A percentile compares a stretch with the other conserved stretches of the same genome.
These are phyloP conservation scores for Kwoniella dendrophila DNA, from an alignment of 768 basidiomycete genomes.

Conservation along the genomic window DNA sequence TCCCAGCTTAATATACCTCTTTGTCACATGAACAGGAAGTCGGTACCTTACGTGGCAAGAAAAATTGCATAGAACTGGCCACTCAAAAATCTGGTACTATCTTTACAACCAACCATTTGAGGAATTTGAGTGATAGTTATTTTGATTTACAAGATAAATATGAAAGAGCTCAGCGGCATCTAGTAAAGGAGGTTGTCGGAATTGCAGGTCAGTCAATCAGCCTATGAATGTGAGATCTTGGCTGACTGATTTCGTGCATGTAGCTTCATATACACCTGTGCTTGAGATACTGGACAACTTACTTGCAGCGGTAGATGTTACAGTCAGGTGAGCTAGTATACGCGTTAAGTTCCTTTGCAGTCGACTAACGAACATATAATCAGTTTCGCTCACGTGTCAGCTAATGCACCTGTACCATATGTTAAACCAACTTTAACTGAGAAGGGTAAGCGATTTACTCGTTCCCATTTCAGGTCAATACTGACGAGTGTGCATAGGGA, in stretches of 20 bases:
- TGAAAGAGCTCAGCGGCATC: conserved; percentile 69
- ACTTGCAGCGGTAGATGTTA: conserved; percentile 87
- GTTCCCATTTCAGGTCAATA: not conserved
- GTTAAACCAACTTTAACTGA: conserved; percentile 79
- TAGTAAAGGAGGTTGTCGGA: conserved; percentile 89
- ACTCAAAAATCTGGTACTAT: conserved; percentile 83
- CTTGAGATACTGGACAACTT: conserved; percentile 80
- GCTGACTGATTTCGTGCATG: not conserved
- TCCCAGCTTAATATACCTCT: not conserved
- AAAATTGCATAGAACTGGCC: conserved; percentile 77
- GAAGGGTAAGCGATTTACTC: conserved; percentile 63
- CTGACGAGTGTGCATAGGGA: conserved; percentile 60
- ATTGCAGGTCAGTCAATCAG: conserved; percentile 74
- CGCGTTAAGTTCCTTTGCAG: not conserved
- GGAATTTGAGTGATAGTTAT: conserved; percentile 71
- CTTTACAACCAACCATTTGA: conserved; percentile 79
- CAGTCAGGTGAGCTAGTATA: conserved; percentile 67
- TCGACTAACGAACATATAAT: not conserved
- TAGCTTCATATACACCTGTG: conserved; percentile 88
- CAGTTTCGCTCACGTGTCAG: conserved; percentile 89
- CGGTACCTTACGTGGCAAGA: conserved; percentile 65
- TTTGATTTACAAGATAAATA: conserved; percentile 71
- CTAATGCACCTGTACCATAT: conserved; percentile 82
- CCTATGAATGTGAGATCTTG: not conserved
- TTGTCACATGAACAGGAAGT: conserved; percentile 69